Percentiles rank a stretch among this genome's conserved stretches.
These are phyloP conservation scores for Phytophthora cryptogea DNA, from an alignment of 352 stramenopile species.

Conservation along the genomic window DNA sequence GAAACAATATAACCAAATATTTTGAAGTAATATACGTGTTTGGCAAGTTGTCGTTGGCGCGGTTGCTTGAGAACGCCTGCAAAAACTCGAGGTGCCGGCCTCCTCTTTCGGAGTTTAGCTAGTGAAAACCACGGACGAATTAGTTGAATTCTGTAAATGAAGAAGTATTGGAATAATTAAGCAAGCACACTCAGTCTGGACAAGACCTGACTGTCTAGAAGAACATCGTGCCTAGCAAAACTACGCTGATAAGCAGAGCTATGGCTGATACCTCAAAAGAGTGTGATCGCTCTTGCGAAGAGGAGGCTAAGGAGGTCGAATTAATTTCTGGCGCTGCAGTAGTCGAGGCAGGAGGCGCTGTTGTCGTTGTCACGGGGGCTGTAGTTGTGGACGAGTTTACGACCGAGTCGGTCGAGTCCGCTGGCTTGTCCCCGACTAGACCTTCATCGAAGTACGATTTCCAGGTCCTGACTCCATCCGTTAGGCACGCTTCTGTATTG, in stretches of 20 bases:
- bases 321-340: constrained; percentile 3
- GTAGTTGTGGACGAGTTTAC: constrained; percentile 7
- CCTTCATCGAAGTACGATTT: constrained; percentile 15
- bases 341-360: not conserved
- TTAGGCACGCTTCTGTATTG: constrained; percentile 25
- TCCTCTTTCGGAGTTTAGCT: no score
- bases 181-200: no score
- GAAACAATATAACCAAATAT: no score
- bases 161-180: no score
- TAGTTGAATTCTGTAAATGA: no score
- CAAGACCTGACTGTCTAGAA: no score
- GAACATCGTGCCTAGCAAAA: not conserved
- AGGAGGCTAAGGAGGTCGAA: not conserved
- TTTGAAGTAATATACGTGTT: no score
- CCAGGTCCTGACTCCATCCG: constrained; percentile 15
- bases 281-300: constrained; percentile 1
- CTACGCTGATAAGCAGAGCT: not conserved
- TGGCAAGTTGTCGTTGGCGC: no score
- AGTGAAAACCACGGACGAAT: no score
- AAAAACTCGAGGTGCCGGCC: no score
- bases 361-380: constrained; percentile 4
- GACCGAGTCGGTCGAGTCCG: not conserved
- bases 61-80: no score
- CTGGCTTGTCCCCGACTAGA: not conserved
- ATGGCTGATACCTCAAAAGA: constrained; percentile 1